Evolutionary conservation across 1,284 basidiomycete species (phyloP).

Genomic region (Trametes pubescens): DNA sequence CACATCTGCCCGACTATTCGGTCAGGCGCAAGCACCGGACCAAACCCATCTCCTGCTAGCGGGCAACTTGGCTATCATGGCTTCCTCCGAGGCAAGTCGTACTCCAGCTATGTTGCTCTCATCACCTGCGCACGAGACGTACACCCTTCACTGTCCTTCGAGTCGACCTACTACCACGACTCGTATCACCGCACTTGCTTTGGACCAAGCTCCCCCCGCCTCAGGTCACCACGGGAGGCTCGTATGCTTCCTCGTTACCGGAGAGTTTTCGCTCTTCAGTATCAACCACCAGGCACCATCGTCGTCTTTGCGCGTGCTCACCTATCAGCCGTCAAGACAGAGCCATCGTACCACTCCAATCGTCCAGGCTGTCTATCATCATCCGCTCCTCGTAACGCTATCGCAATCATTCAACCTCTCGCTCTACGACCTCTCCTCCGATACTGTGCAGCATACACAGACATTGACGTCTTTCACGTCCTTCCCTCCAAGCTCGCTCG

Average conservation of each 20-base stretch:
- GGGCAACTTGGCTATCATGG: constrained; percentile 50
- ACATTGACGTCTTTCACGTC: constrained; percentile 77
- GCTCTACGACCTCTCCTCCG: constrained; percentile 68
- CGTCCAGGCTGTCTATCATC: constrained; percentile 75
- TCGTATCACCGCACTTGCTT: constrained; percentile 65
- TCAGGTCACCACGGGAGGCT: constrained; percentile 53
- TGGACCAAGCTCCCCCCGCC: constrained; percentile 72
- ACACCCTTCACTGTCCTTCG: constrained; percentile 43
- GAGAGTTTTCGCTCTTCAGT: constrained; percentile 67
- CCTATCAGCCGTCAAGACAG: constrained; percentile 55
- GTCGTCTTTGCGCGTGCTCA: constrained; percentile 51
- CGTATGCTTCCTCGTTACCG: constrained; percentile 69
- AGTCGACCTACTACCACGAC: constrained; percentile 35
- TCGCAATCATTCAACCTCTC: constrained; percentile 71
- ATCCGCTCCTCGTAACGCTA: constrained; percentile 76
- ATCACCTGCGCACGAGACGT: constrained; percentile 39
- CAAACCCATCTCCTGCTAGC: constrained; percentile 50
- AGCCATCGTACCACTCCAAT: constrained; percentile 54
- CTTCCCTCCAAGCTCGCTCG: constrained; percentile 75
- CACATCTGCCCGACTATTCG: neutral
- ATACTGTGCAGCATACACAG: constrained; percentile 60
- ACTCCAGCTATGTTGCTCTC: constrained; percentile 39
- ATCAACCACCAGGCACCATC: constrained; percentile 55
- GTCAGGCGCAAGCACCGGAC: neutral
- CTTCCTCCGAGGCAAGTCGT: constrained; percentile 42